These are phyloP conservation scores for Alternaria sp. DNA, from an alignment of 2,329 filamentous ascomycete genomes.

Conservation along the genomic window DNA sequence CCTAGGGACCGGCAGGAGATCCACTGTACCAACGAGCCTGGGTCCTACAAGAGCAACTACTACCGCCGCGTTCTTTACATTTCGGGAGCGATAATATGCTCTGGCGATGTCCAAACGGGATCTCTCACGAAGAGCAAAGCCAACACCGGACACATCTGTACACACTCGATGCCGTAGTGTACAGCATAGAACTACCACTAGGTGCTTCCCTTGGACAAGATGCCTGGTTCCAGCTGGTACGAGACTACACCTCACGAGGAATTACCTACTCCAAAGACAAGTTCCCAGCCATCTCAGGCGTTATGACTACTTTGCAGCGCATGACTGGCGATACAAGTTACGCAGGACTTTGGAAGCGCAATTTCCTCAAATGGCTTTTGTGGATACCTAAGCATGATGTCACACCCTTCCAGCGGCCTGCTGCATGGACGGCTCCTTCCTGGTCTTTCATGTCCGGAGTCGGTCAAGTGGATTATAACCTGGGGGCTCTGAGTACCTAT, in stretches of 20 bases:
- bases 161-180: neutral
- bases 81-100: slow-evolving; percentile 3
- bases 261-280: slow-evolving; percentile 22
- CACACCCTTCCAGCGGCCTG: neutral
- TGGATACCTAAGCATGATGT: slow-evolving; percentile 13
- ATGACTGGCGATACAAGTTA: slow-evolving; percentile 18
- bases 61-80: neutral
- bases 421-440: slow-evolving; percentile 9
- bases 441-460: slow-evolving; percentile 20
- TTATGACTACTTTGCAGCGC: slow-evolving; percentile 6
- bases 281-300: slow-evolving; percentile 19
- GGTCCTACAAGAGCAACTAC: slow-evolving; percentile 4
- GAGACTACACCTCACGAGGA: slow-evolving; percentile 17
- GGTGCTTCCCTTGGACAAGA: neutral
- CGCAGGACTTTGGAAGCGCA: slow-evolving; percentile 18
- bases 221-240: slow-evolving; percentile 14
- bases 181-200: neutral
- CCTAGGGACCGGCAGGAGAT: neutral
- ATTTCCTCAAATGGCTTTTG: slow-evolving; percentile 16
- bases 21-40: slow-evolving; percentile 3
- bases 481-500: neutral
- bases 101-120: neutral
- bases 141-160: neutral
- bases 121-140: neutral
- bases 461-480: slow-evolving; percentile 3